Evolutionary conservation across 352 stramenopile genomes (phyloP).

Genomic region (Pythium myriotylum): DNA sequence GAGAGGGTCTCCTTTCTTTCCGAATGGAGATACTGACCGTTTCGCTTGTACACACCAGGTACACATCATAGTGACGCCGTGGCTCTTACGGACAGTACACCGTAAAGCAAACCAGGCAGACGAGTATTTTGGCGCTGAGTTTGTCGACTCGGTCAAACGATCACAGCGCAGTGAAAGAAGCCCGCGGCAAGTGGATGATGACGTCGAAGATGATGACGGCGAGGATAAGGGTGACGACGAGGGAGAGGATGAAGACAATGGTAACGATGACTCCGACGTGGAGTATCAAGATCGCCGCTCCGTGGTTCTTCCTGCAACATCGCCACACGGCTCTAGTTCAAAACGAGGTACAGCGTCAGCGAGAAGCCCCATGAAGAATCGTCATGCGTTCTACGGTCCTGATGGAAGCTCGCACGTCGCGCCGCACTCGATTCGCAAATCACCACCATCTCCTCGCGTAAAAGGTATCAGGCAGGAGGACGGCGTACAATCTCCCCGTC

Average conservation of each 20-base stretch:
- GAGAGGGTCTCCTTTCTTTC: not conserved
- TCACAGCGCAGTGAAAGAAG: conserved; percentile 20
- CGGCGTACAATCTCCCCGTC: not conserved
- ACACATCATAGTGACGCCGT: conserved; percentile 61
- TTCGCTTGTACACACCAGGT: conserved; percentile 31
- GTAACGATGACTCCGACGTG: conserved; percentile 31
- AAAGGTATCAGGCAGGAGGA: not conserved
- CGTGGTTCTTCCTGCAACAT: conserved; percentile 20
- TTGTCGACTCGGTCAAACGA: conserved; percentile 49
- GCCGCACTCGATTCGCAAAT: not conserved
- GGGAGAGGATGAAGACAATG: conserved; percentile 15
- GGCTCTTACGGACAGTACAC: conserved; percentile 68
- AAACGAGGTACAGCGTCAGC: not conserved
- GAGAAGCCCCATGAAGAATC: conserved; percentile 25
- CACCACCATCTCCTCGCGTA: conserved; percentile 14
- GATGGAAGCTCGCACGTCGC: conserved; percentile 37
- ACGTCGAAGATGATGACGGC: not conserved
- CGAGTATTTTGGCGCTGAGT: conserved; percentile 70
- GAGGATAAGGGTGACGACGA: conserved; percentile 15
- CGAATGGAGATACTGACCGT: not conserved
- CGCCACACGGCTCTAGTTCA: conserved; percentile 8
- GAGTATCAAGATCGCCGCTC: conserved; percentile 17
- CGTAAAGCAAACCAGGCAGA: conserved; percentile 69
- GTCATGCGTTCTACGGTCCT: conserved; percentile 44
- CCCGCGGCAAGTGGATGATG: not conserved